Percentiles rank a stretch among this genome's conserved stretches.
Conservation (phyloP, 75 land plant genomes). For the Larix kaempferi region DNA sequence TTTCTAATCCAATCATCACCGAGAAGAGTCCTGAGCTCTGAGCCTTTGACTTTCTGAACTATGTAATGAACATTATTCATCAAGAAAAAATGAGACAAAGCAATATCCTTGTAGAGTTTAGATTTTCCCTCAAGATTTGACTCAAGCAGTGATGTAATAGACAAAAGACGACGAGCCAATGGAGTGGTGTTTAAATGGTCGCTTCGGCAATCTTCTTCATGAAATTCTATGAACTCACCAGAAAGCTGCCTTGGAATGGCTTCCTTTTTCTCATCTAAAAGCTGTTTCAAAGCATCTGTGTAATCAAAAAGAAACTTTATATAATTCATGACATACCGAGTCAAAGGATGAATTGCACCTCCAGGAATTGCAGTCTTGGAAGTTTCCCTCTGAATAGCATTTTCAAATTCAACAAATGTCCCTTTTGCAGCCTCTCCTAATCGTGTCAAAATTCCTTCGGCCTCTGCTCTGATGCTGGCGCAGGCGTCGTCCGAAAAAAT, state of each 20-base stretch:
- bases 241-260: not conserved
- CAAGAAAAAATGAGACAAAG: slow-evolving; percentile 51
- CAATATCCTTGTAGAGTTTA: slow-evolving; percentile 56
- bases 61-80: slow-evolving; percentile 80
- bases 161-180: slow-evolving; percentile 34
- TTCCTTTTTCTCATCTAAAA: slow-evolving; percentile 18
- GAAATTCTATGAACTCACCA: not conserved
- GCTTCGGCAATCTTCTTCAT: slow-evolving; percentile 11
- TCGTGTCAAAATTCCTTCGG: slow-evolving; percentile 35
- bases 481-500: slow-evolving; percentile 36
- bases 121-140: slow-evolving; percentile 59
- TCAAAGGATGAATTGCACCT: slow-evolving; percentile 64
- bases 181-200: slow-evolving; percentile 16
- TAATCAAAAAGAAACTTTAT: slow-evolving; percentile 38
- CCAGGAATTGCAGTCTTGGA: slow-evolving; percentile 41
- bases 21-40: slow-evolving; percentile 38
- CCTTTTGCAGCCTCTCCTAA: slow-evolving; percentile 45
- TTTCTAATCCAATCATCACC: slow-evolving; percentile 67
- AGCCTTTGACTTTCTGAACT: slow-evolving; percentile 55
- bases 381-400: slow-evolving; percentile 26
- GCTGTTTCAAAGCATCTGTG: slow-evolving; percentile 29
- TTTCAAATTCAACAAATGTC: slow-evolving; percentile 46
- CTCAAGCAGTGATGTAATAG: slow-evolving; percentile 39
- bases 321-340: slow-evolving; percentile 81
- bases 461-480: slow-evolving; percentile 40